A percentile compares a stretch with the other conserved stretches of the same genome.
These are phyloP conservation scores for Massospora cicadina DNA, from an alignment of 371 early-diverging fungal species.

Conservation along the genomic window DNA sequence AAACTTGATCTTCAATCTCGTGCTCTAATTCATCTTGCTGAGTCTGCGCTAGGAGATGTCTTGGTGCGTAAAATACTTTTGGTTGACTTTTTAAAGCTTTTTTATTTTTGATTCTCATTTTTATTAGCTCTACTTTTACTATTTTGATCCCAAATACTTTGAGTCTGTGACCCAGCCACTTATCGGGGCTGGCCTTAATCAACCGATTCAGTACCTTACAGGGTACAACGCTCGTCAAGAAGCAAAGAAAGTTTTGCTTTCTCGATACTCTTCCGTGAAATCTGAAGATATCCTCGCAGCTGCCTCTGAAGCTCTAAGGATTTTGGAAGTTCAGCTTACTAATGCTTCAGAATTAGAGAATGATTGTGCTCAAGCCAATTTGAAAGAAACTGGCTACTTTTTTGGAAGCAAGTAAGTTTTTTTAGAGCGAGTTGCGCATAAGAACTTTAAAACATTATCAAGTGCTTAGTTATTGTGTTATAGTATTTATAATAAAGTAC, in stretches of 20 bases:
- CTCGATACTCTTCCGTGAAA: not conserved
- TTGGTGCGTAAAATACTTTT: too few species aligned
- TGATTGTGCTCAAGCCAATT: too few species aligned
- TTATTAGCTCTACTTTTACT: not conserved
- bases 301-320: not conserved
- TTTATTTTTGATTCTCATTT: not conserved
- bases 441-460: too few species aligned
- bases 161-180: not conserved
- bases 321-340: not conserved
- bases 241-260: not conserved
- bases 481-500: too few species aligned
- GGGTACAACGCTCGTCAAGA: not conserved
- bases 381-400: too few species aligned
- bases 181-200: not conserved
- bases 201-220: not conserved
- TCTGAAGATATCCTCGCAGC: not conserved
- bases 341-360: not conserved
- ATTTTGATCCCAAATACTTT: not conserved
- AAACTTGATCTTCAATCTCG: not conserved
- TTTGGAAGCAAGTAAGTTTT: too few species aligned
- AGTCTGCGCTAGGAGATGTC: not conserved
- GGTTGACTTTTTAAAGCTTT: too few species aligned
- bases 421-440: too few species aligned
- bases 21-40: not conserved
- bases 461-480: too few species aligned